Evolutionary conservation across 2,329 filamentous ascomycete species (phyloP), one percentile per base, ranked within the genome.

Genomic region (Aspergillus fijiensis): DNA sequence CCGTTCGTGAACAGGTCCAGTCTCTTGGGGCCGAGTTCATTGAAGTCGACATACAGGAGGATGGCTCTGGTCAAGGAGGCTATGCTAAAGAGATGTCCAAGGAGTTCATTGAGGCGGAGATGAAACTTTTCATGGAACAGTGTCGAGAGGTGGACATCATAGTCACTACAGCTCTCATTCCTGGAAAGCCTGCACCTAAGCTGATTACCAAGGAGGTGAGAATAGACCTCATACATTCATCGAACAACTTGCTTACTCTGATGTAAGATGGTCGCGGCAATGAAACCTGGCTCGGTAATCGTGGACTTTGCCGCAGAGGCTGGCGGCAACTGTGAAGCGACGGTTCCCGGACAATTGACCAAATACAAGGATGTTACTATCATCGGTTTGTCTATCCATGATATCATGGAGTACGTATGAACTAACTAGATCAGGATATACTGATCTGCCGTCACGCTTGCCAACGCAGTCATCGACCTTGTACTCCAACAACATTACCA

Each of bases 1-100:
- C 90, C 10, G 92, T 89, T 25, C 86, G 91, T 48, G 92, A 96
- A 74, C 92, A 96, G 77, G 91, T 96, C 1, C 90, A 96, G 73
- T 96, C 91, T 5, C 84, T 96, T 0, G 92, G 92, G 27, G 92
- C 92, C 19, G 92, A 96, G 70, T 96, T 96, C 69, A 85, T 96
- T 66, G 91, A 96, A 75, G 92, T 96, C 23, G 89, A 91, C 14
- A 82, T 96, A 23, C 75, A 94, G 66, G 92, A 96, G 76, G 91
- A 95, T 61, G 92, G 92, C 2, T 87, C 89, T 12, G 92, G 91
- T 2, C 87, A 89, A 9, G 92, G 92, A 29, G 92, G 92, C 16
- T 96, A 96, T 70, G 91, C 91, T 56, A 96, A 96, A 71, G 91
- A 93, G 71, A 96, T 96, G 92, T 95, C 91, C 57, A 92, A 94